Conservation (phyloP, 805 yeast species). For the Candida endomychidarum region DNA sequence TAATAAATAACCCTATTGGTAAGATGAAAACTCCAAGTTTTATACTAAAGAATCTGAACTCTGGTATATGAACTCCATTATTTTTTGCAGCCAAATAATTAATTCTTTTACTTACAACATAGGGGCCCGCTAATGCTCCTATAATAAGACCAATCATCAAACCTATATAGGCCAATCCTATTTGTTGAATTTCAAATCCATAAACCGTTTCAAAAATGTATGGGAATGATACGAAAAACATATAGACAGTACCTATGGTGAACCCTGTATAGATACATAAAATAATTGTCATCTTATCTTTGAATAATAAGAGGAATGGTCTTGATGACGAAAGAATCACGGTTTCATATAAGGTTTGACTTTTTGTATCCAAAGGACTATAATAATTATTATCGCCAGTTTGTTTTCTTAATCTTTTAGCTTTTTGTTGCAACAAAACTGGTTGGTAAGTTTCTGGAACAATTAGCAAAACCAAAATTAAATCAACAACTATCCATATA, state of each 20-base stretch:
- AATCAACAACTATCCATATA: conserved; percentile 25
- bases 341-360: conserved; percentile 18
- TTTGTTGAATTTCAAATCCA: conserved; percentile 23
- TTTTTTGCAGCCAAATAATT: conserved; percentile 32
- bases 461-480: conserved; percentile 19
- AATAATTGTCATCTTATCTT: conserved; percentile 28
- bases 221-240: conserved; percentile 43
- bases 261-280: conserved; percentile 43
- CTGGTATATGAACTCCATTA: conserved; percentile 60
- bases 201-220: conserved; percentile 41
- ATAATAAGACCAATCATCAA: conserved; percentile 37
- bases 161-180: conserved; percentile 32
- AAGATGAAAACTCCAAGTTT: conserved; percentile 64
- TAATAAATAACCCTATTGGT: conserved; percentile 78
- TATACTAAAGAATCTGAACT: conserved; percentile 72
- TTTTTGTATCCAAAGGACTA: conserved; percentile 40
- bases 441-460: conserved; percentile 34
- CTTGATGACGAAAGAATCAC: conserved; percentile 22
- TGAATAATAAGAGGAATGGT: conserved; percentile 26
- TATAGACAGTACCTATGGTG: conserved; percentile 44
- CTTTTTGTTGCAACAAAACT: conserved; percentile 23
- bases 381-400: conserved; percentile 38
- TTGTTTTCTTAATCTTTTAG: conserved; percentile 24
- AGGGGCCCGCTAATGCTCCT: conserved; percentile 29
- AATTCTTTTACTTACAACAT: conserved; percentile 26